Percentiles rank a stretch among this genome's conserved stretches.
phyloP scores from a whole-genome alignment of 2,329 filamentous ascomycete species.

The Annulohypoxylon truncatum region DNA sequence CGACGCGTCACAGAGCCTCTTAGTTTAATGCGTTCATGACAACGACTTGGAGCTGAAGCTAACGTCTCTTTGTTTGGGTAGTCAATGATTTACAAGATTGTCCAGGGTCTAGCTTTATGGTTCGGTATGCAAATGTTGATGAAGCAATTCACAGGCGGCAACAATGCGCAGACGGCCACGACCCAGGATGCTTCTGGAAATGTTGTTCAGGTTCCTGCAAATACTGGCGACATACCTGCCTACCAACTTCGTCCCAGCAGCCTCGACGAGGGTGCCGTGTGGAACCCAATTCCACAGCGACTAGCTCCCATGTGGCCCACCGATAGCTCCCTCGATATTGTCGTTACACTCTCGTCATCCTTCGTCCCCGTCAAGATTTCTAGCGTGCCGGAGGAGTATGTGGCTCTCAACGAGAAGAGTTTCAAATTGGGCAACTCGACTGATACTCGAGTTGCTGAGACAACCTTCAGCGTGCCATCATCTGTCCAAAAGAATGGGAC shows the following conservation, averaged over 20 bases:
- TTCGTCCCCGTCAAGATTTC: constrained; percentile 75
- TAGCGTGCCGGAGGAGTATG: constrained; percentile 71
- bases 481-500: constrained; percentile 92
- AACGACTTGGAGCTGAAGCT: constrained; percentile 22
- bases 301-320: constrained; percentile 90
- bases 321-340: constrained; percentile 82
- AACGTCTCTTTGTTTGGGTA: constrained; percentile 28
- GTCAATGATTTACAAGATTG: constrained; percentile 60
- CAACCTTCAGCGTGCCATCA: constrained; percentile 79
- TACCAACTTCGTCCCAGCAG: constrained; percentile 72
- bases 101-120: constrained; percentile 66
- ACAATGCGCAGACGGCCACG: constrained; percentile 60
- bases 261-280: constrained; percentile 70
- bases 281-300: constrained; percentile 73
- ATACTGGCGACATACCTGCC: constrained; percentile 68
- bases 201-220: constrained; percentile 64
- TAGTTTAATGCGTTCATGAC: neutral
- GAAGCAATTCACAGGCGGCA: constrained; percentile 63
- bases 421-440: constrained; percentile 84
- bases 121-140: constrained; percentile 69
- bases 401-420: constrained; percentile 82
- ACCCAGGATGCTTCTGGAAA: constrained; percentile 65
- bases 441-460: constrained; percentile 81
- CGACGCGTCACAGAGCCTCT: constrained; percentile 21
- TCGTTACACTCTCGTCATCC: constrained; percentile 84